Percentiles rank a stretch among this genome's conserved stretches.
Evolutionary conservation across 2,329 filamentous ascomycete genomes (phyloP).

Genomic region (Mycosphaerella sp.): DNA sequence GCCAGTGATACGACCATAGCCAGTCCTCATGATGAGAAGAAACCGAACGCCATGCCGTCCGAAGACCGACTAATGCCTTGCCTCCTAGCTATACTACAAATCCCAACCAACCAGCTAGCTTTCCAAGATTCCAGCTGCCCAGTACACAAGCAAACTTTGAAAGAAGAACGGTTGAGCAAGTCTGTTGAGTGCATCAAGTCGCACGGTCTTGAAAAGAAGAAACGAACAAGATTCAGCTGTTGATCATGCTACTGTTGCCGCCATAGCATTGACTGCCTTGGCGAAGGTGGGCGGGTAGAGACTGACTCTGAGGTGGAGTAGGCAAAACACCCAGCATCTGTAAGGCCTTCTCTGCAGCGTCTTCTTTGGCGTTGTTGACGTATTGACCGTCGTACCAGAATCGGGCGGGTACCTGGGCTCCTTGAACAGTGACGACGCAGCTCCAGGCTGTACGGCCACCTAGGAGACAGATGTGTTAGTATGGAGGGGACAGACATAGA

Average conservation of each 20-base stretch:
- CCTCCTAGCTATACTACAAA: slow-evolving; percentile 12
- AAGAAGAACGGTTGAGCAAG: no score
- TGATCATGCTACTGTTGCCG: slow-evolving; percentile 19
- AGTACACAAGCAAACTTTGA: not conserved
- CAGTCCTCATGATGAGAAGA: not conserved
- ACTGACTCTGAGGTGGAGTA: slow-evolving; percentile 22
- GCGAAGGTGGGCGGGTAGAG: slow-evolving; percentile 20
- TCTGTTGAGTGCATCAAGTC: not conserved
- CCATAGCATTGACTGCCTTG: slow-evolving; percentile 24
- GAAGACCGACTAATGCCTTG: slow-evolving; percentile 3
- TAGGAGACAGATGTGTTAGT: slow-evolving; percentile 33
- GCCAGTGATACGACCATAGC: not conserved
- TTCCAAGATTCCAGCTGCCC: not conserved
- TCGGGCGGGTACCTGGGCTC: slow-evolving; percentile 60
- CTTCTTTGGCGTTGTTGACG: slow-evolving; percentile 80
- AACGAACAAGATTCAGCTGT: slow-evolving; percentile 10
- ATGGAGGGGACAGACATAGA: not conserved
- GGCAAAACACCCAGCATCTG: slow-evolving; percentile 46
- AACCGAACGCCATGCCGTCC: not conserved
- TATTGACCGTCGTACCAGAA: slow-evolving; percentile 91
- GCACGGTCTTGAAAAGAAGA: slow-evolving; percentile 2
- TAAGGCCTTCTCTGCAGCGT: slow-evolving; percentile 78
- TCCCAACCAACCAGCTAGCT: not conserved
- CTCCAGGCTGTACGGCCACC: slow-evolving; percentile 91
- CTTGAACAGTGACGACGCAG: slow-evolving; percentile 66